Conservation (phyloP, 805 yeast genomes). For the Candida caryicola region DNA sequence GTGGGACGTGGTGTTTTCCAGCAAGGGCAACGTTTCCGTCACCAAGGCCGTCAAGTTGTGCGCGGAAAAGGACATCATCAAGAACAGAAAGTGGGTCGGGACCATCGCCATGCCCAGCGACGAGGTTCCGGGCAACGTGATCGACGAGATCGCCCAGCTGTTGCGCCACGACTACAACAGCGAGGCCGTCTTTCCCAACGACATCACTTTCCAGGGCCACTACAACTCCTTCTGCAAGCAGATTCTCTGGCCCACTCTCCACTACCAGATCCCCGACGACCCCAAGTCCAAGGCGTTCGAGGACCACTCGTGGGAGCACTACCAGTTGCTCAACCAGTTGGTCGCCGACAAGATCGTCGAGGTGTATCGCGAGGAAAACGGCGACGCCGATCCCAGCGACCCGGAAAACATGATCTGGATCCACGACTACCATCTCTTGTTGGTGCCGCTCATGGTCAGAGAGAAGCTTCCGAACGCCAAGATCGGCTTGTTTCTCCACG, state of each 20-base stretch:
- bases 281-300: constrained; percentile 93
- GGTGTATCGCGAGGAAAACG: constrained; percentile 49
- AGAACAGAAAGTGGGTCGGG: constrained; percentile 74
- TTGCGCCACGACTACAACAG: constrained; percentile 51
- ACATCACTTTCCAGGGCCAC: constrained; percentile 82
- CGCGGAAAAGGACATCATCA: constrained; percentile 28
- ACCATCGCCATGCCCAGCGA: constrained; percentile 90
- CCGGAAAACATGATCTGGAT: constrained; percentile 78
- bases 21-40: constrained; percentile 84
- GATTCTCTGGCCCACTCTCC: constrained; percentile 92
- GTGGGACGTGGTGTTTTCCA: constrained; percentile 69
- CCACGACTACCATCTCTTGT: constrained; percentile 87
- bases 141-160: constrained; percentile 48
- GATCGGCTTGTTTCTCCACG: constrained; percentile 89
- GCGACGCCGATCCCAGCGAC: constrained; percentile 31
- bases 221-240: constrained; percentile 91
- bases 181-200: constrained; percentile 70
- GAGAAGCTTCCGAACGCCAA: constrained; percentile 73
- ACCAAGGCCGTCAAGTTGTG: constrained; percentile 78
- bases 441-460: constrained; percentile 84
- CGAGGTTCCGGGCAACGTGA: constrained; percentile 58
- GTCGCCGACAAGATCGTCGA: constrained; percentile 75
- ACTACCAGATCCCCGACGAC: constrained; percentile 92
- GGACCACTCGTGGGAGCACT: constrained; percentile 90
- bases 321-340: constrained; percentile 67